Conservation (phyloP, 768 basidiomycete species). For the Fomitopsis pulvina region DNA sequence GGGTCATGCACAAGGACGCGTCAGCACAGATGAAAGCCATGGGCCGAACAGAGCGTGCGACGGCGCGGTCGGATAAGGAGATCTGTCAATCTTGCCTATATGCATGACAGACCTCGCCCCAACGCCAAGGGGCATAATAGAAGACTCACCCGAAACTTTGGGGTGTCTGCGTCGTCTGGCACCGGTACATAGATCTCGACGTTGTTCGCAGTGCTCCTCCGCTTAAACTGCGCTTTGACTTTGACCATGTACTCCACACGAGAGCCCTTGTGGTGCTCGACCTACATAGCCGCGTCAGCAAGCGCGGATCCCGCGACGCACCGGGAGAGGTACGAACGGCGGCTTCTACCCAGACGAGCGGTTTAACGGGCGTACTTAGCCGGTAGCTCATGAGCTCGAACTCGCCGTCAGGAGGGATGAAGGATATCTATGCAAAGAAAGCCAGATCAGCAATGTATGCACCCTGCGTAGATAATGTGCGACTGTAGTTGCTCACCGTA, state of each 20-base stretch:
- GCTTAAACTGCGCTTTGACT: conserved; percentile 94
- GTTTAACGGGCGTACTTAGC: conserved; percentile 94
- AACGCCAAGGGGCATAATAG: not conserved
- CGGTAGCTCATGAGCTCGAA: conserved; percentile 99
- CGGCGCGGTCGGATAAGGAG: too few species aligned
- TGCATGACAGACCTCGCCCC: not conserved
- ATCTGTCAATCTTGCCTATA: too few species aligned
- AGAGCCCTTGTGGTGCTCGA: conserved; percentile 88
- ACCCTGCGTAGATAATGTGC: not conserved
- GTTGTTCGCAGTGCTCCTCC: conserved; percentile 94
- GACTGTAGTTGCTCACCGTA: conserved; percentile 41
- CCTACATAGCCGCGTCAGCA: conserved; percentile 5
- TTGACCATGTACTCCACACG: conserved; percentile 96
- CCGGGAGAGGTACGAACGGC: conserved; percentile 40
- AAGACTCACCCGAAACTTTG: conserved; percentile 81
- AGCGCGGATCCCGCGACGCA: not conserved
- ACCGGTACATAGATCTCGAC: conserved; percentile 99
- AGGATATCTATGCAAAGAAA: conserved; percentile 80
- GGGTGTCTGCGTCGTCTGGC: conserved; percentile 96
- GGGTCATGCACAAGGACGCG: not conserved
- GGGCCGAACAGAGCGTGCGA: not conserved
- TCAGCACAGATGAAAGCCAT: not conserved
- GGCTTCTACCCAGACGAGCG: conserved; percentile 96
- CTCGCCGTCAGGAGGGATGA: conserved; percentile 98
- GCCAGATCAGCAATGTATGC: not conserved